Evolutionary conservation across 345 rosid species (phyloP).

Genomic region (Fremontodendron californicum): DNA sequence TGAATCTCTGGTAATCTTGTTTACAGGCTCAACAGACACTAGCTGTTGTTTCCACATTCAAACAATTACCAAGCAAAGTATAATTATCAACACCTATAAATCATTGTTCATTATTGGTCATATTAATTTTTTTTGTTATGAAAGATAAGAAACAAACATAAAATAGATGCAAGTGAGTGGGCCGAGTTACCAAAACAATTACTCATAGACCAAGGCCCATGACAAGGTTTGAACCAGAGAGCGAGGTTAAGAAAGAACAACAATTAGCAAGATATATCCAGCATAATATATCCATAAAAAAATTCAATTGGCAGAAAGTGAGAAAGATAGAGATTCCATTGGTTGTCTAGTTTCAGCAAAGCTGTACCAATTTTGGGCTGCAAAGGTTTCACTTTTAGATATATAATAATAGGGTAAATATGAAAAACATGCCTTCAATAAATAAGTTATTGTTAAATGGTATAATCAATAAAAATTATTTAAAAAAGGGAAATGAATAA

Average conservation of each 20-base stretch:
- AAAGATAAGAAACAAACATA: neutral
- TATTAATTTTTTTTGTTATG: neutral
- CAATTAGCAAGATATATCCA: neutral
- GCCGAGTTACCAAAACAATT: neutral
- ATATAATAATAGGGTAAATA: too few relatives aligned
- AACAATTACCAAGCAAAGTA: neutral
- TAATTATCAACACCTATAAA: neutral
- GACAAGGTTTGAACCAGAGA: neutral
- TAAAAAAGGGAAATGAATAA: too few relatives aligned
- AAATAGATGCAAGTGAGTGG: neutral
- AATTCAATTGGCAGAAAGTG: neutral
- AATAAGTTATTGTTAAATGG: too few relatives aligned
- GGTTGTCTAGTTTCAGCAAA: neutral
- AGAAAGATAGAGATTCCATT: neutral
- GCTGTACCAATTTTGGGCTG: too few relatives aligned
- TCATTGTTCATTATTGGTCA: neutral
- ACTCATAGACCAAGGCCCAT: neutral
- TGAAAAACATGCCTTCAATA: too few relatives aligned
- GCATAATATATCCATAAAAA: neutral
- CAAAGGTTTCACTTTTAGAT: too few relatives aligned
- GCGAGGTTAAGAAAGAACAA: neutral
- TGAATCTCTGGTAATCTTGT: too few relatives aligned
- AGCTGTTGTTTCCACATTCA: neutral
- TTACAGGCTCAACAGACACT: neutral
- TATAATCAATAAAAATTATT: too few relatives aligned